phyloP scores from a whole-genome alignment of 2,329 filamentous ascomycete genomes.

The Aureobasidium sp. region DNA sequence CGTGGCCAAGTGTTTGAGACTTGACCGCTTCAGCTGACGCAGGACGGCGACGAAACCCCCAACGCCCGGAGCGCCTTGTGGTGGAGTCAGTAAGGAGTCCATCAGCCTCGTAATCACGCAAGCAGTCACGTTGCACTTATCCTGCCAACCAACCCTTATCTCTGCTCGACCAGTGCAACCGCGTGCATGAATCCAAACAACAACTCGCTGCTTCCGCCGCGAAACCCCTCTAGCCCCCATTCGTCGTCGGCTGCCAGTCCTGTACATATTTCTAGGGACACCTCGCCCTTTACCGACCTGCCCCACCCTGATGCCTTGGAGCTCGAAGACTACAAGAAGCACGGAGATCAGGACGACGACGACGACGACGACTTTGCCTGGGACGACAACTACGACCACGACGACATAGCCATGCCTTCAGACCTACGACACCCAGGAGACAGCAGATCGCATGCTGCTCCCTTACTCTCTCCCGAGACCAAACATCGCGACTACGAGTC shows the following conservation, averaged over 20 bases:
- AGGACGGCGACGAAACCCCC: neutral
- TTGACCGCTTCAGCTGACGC: neutral
- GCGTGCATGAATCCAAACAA: slow-evolving; percentile 6
- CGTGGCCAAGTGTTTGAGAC: neutral
- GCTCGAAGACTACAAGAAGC: slow-evolving; percentile 13
- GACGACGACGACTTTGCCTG: slow-evolving; percentile 32
- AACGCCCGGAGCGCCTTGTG: slow-evolving; percentile 8
- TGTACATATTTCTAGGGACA: slow-evolving; percentile 23
- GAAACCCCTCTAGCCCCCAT: neutral
- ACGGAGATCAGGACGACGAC: slow-evolving; percentile 19
- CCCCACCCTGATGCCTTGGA: slow-evolving; percentile 17
- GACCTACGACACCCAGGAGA: slow-evolving; percentile 37
- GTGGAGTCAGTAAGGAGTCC: slow-evolving; percentile 4
- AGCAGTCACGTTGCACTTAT: slow-evolving; percentile 2
- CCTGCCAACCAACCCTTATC: slow-evolving; percentile 4
- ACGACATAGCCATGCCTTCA: slow-evolving; percentile 39
- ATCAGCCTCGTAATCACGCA: slow-evolving; percentile 11
- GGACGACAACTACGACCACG: slow-evolving; percentile 32
- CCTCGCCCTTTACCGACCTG: slow-evolving; percentile 24
- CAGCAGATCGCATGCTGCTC: slow-evolving; percentile 39
- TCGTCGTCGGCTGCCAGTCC: slow-evolving; percentile 14
- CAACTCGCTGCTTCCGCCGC: neutral
- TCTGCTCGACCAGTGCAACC: slow-evolving; percentile 1
- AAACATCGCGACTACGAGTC: slow-evolving; percentile 31
- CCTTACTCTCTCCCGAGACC: slow-evolving; percentile 41